phyloP scores from a whole-genome alignment of 176 grass and related monocot genomes.

The Cenchrus americanus region DNA sequence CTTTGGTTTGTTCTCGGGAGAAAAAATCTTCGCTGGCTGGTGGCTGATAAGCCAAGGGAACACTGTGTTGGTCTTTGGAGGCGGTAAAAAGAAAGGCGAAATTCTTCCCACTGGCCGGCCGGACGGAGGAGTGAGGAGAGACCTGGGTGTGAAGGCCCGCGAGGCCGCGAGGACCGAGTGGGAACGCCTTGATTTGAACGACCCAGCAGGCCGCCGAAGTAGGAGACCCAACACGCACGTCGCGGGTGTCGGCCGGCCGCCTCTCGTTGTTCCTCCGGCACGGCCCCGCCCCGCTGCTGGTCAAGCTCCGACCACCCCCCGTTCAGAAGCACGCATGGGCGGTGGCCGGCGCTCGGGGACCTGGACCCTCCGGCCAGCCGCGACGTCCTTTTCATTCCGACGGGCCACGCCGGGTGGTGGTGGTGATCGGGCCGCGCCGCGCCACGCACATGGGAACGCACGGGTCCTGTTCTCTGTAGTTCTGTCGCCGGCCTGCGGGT shows the following conservation, averaged over 20 bases:
- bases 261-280: background rate
- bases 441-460: background rate
- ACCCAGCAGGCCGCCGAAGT: background rate
- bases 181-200: constrained; percentile 22
- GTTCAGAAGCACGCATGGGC: background rate
- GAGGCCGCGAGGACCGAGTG: background rate
- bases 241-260: background rate
- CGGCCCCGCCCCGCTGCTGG: background rate
- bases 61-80: no score
- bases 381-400: no score
- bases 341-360: background rate
- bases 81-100: background rate
- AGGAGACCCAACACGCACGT: background rate
- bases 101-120: background rate
- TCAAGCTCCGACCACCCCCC: constrained; percentile 31
- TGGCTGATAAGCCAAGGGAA: no score
- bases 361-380: no score
- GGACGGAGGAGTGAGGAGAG: background rate
- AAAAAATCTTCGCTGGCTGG: no score
- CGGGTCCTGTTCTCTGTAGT: no score
- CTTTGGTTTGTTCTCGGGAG: no score
- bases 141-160: background rate
- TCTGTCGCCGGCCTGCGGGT: no score
- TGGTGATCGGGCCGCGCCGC: background rate
- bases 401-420: background rate